Evolutionary conservation across 2,329 filamentous ascomycete species (phyloP).

Genomic region (Pseudocercospora macadamiae): DNA sequence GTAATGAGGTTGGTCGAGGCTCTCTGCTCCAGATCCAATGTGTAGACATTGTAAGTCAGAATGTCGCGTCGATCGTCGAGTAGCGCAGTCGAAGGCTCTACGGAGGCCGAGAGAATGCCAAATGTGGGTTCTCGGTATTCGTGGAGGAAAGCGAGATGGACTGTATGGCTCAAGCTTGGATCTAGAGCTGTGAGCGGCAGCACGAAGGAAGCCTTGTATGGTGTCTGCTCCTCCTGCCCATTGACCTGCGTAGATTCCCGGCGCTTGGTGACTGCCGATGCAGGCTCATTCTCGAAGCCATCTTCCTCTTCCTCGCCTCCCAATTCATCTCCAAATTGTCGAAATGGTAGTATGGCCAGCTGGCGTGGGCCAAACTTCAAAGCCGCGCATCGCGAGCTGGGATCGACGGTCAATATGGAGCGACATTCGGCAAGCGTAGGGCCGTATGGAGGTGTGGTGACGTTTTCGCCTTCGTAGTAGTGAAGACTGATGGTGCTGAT

Average conservation of each 20-base stretch:
- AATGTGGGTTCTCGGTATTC: constrained; percentile 98
- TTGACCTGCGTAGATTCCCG: constrained; percentile 35
- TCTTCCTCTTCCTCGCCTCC: constrained; percentile 66
- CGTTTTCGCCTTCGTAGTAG: constrained; percentile 94
- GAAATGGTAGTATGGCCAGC: constrained; percentile 91
- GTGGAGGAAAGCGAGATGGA: constrained; percentile 90
- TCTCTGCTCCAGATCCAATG: constrained; percentile 87
- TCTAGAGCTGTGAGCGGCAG: constrained; percentile 87
- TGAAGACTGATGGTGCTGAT: constrained; percentile 93
- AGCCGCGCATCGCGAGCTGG: constrained; percentile 88
- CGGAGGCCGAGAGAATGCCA: constrained; percentile 82
- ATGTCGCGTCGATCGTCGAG: constrained; percentile 78
- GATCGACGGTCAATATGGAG: constrained; percentile 85
- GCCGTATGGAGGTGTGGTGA: constrained; percentile 66
- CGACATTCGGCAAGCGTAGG: constrained; percentile 73
- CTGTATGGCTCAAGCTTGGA: constrained; percentile 80
- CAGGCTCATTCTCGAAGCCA: constrained; percentile 70
- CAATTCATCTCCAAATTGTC: constrained; percentile 81
- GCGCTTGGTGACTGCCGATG: constrained; percentile 29
- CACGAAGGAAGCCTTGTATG: constrained; percentile 90
- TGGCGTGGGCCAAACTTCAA: constrained; percentile 89
- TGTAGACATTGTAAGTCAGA: constrained; percentile 90
- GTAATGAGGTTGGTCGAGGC: constrained; percentile 92
- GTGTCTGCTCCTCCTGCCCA: constrained; percentile 55
- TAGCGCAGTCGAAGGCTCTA: constrained; percentile 73